These are phyloP conservation scores for Mycotypha africana DNA, from an alignment of 371 early-diverging fungal species.

Conservation along the genomic window DNA sequence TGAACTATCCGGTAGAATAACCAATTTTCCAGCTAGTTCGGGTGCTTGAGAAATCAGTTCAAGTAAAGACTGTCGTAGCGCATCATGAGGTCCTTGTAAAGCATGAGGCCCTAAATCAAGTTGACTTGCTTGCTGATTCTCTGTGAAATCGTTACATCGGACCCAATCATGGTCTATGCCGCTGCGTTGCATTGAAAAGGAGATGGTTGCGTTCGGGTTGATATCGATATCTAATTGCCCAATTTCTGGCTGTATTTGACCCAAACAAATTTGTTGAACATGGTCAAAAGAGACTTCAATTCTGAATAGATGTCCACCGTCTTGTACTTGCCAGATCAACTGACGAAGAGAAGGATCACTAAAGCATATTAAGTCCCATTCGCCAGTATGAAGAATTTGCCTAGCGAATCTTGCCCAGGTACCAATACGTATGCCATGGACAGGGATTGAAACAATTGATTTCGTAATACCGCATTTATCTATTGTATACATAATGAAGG, in stretches of 20 bases:
- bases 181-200: constrained; percentile 26
- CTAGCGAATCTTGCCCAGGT: constrained; percentile 31
- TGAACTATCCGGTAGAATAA: constrained; percentile 15
- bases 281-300: constrained; percentile 24
- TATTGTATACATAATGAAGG: no score
- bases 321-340: constrained; percentile 35
- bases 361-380: constrained; percentile 25
- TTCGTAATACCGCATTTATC: constrained; percentile 1
- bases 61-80: constrained; percentile 19
- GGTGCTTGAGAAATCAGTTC: constrained; percentile 23
- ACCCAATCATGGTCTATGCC: constrained; percentile 30
- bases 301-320: constrained; percentile 28
- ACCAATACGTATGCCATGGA: constrained; percentile 25
- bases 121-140: constrained; percentile 28
- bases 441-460: constrained; percentile 16
- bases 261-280: constrained; percentile 21
- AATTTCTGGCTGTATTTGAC: constrained; percentile 9
- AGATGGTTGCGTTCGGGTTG: constrained; percentile 4
- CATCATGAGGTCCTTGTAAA: constrained; percentile 19
- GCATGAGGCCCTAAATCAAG: constrained; percentile 7
- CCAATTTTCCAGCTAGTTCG: constrained; percentile 23
- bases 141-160: constrained; percentile 35
- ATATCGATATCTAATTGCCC: constrained; percentile 20
- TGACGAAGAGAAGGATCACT: constrained; percentile 14
- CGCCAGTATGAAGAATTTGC: constrained; percentile 1